Percentiles rank a stretch among this genome's conserved stretches.
phyloP scores from a whole-genome alignment of 441 rosid species.

The Flueggea neowawraea region DNA sequence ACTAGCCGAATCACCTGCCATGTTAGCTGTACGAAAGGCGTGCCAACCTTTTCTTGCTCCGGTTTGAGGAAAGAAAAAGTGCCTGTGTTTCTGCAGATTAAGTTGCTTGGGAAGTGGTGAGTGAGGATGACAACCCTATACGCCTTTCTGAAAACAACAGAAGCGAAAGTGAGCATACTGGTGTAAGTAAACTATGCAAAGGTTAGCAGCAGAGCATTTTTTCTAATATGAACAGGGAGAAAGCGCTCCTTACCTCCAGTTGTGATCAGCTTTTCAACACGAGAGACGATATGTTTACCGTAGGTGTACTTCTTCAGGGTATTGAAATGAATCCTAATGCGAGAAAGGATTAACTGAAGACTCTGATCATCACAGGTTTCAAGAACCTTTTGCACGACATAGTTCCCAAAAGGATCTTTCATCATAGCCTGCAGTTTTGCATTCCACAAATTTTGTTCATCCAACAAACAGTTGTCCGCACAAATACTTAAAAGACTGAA shows the following conservation, averaged over 20 bases:
- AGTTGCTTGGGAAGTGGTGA: constrained; percentile 22
- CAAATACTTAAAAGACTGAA: neutral
- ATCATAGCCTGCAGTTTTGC: constrained; percentile 78
- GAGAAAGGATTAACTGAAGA: constrained; percentile 74
- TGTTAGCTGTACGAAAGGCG: neutral
- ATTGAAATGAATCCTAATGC: constrained; percentile 81
- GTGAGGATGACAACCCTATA: constrained; percentile 60
- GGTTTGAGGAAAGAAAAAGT: neutral
- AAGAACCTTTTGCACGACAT: constrained; percentile 95
- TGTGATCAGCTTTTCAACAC: constrained; percentile 87
- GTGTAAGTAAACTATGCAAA: neutral
- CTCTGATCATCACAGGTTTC: constrained; percentile 86
- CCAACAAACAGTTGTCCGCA: neutral
- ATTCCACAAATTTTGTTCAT: constrained; percentile 9
- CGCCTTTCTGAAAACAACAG: constrained; percentile 65
- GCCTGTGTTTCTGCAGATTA: constrained; percentile 1
- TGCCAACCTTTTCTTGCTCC: neutral
- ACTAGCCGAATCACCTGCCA: neutral
- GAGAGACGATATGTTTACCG: constrained; percentile 92
- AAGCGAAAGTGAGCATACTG: neutral
- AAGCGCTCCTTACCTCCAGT: constrained; percentile 63
- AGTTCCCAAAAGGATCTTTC: constrained; percentile 97
- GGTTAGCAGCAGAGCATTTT: neutral
- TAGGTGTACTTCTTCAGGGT: constrained; percentile 86
- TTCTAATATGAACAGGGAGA: neutral